Base-by-base conservation (phyloP, 1,284 basidiomycete species). In the Cerrena zonata region DNA sequence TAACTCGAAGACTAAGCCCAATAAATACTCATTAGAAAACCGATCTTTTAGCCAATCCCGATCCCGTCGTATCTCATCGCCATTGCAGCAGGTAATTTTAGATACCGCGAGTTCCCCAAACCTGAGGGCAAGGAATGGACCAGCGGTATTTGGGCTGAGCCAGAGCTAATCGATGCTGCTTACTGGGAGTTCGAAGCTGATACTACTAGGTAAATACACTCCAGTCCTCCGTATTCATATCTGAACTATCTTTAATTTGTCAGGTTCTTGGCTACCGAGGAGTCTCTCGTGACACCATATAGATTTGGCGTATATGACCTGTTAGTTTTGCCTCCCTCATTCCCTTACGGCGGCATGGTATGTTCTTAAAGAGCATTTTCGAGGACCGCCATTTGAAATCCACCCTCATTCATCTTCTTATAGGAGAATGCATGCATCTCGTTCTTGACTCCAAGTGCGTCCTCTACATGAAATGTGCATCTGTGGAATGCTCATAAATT, bases 261-360 rank as follows among this genome's bases (percentile, higher is more conserved):
- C 53, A 89, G 87, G 59, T 93, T 91, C 68, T 69, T 94, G 57
- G 75, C 78, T 1, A 78, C 76, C 12, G 92, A 91, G 41, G 93
- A 96, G 66, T 72, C 76, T 30, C 66, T 93, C 37, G 77, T 91
- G 2, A 79, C 78, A 0, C 74, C 80, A 0, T 99, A 98, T 68
- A 75, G 77, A 45, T 98, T 95, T 71, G 89, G 89, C 2, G 86
- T 94, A 2, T 97, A 94, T 63, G 94, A 97, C 66, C 70, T 94
- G 5, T 75, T 98, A 24, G 88, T 98, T n/a, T 75, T 97, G 5
- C 95, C 95, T 0, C 88, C 92, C 12, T 90, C 89, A 0, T 98
- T 97, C 77, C 94, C 94, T 0, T 97, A 89, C 64, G 89, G 90
- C 30, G 90, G 91, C 57, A 88, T 91, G 91, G 85, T 86, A 57